Evolutionary conservation across 2,329 filamentous ascomycete genomes (phyloP).

Genomic region (Cytospora piceae): DNA sequence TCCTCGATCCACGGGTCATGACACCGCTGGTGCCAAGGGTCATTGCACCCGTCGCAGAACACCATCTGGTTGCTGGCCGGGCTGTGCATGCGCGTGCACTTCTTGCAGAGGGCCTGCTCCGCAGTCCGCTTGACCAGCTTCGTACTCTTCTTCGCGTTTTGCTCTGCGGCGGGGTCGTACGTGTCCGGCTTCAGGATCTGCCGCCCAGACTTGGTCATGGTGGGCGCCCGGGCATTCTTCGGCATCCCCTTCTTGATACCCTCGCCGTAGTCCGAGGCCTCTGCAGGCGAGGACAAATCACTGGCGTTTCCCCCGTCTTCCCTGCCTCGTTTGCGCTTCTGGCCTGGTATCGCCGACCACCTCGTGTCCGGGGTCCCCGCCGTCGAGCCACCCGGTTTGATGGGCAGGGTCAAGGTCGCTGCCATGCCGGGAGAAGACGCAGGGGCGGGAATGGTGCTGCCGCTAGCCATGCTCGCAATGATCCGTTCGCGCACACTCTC

Average conservation of each 20-base stretch:
- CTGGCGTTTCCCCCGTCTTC: constrained; percentile 29
- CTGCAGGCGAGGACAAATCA: constrained; percentile 27
- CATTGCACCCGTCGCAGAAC: constrained; percentile 82
- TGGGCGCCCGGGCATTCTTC: constrained; percentile 53
- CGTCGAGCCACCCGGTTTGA: constrained; percentile 5
- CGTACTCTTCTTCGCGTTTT: constrained; percentile 44
- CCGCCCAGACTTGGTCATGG: constrained; percentile 76
- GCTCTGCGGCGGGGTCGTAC: constrained; percentile 61
- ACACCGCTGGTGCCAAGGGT: constrained; percentile 80
- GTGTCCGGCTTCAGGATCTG: constrained; percentile 68
- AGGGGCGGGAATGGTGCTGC: constrained; percentile 40
- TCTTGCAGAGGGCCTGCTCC: constrained; percentile 68
- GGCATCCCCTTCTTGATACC: constrained; percentile 35
- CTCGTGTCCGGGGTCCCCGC: constrained; percentile 14
- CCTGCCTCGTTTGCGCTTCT: constrained; percentile 32
- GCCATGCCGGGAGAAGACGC: constrained; percentile 14
- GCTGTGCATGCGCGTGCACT: constrained; percentile 73
- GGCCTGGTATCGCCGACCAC: constrained; percentile 16
- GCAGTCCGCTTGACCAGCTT: constrained; percentile 61
- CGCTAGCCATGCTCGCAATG: constrained; percentile 43
- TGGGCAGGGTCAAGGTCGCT: constrained; percentile 25
- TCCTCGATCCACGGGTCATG: constrained; percentile 76
- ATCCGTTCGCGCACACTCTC: constrained; percentile 47
- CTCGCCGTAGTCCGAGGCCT: constrained; percentile 40
- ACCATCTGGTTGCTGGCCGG: constrained; percentile 79